These are phyloP conservation scores for Zelopaecilomyces penicillatus DNA, from an alignment of 2,329 filamentous ascomycete genomes.

Conservation along the genomic window DNA sequence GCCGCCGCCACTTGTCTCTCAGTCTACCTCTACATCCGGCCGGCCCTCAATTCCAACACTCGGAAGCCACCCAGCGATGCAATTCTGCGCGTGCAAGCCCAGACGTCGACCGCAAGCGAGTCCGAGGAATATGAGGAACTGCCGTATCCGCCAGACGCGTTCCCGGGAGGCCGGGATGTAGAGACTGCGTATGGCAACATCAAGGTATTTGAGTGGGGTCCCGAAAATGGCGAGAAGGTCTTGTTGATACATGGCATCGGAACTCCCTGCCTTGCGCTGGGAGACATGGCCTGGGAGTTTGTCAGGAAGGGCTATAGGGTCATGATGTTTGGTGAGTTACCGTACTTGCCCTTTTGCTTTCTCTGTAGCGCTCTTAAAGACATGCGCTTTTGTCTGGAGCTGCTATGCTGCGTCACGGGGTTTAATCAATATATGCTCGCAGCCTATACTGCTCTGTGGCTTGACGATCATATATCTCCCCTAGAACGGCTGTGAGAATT, in stretches of 20 bases:
- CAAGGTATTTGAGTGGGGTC: conserved; percentile 74
- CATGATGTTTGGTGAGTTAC: conserved; percentile 60
- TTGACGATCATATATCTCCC: too few relatives aligned
- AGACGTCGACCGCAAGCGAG: not conserved
- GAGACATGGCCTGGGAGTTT: conserved; percentile 56
- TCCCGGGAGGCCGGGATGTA: conserved; percentile 63
- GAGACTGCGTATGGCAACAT: conserved; percentile 61
- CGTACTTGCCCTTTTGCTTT: not conserved
- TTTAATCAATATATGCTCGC: too few relatives aligned
- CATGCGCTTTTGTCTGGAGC: too few relatives aligned
- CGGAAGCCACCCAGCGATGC: conserved; percentile 1
- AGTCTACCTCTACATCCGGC: conserved; percentile 25
- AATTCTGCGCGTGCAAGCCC: conserved; percentile 3
- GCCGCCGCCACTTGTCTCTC: conserved; percentile 22
- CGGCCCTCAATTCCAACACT: conserved; percentile 13
- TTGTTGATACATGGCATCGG: conserved; percentile 74
- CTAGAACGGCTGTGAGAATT: too few relatives aligned
- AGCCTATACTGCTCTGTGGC: too few relatives aligned
- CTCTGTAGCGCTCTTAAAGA: too few relatives aligned
- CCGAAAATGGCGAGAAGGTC: conserved; percentile 60
- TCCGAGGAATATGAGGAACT: conserved; percentile 15
- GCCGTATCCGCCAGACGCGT: conserved; percentile 60
- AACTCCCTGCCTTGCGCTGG: conserved; percentile 64
- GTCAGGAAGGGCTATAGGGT: conserved; percentile 62
- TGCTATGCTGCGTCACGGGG: too few relatives aligned